A percentile compares a stretch with the other conserved stretches of the same genome.
phyloP scores from a whole-genome alignment of 2,329 filamentous ascomycete genomes.

The Talaromyces pinophilus region DNA sequence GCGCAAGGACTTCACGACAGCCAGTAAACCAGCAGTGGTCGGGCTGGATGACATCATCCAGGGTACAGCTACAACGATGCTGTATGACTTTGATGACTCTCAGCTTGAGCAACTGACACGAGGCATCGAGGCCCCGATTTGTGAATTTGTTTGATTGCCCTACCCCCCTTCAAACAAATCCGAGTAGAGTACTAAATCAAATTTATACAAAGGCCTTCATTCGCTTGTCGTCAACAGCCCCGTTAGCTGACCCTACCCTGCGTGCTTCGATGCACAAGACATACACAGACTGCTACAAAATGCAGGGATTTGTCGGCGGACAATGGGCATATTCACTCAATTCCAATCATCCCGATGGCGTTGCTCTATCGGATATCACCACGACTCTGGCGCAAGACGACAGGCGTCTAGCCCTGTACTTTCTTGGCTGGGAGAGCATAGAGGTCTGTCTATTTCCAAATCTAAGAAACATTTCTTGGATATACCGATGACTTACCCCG shows the following conservation, averaged over 20 bases:
- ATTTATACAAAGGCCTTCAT: slow-evolving; percentile 2
- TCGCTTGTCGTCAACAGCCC: not conserved
- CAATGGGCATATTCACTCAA: slow-evolving; percentile 12
- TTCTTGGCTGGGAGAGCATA: slow-evolving; percentile 12
- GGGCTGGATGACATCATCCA: slow-evolving; percentile 4
- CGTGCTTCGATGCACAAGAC: slow-evolving; percentile 10
- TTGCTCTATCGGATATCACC: not conserved
- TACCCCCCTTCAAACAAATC: not conserved
- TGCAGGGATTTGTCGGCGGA: slow-evolving; percentile 5
- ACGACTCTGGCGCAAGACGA: not conserved
- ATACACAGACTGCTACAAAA: slow-evolving; percentile 15
- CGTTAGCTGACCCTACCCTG: slow-evolving; percentile 4
- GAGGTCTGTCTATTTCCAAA: not conserved
- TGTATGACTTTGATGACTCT: slow-evolving; percentile 12
- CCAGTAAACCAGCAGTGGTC: not conserved
- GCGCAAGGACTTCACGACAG: not conserved
- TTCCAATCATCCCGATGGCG: slow-evolving; percentile 3
- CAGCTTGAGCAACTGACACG: slow-evolving; percentile 4
- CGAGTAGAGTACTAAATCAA: too few species aligned
- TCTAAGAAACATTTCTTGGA: too few species aligned
- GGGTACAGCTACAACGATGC: not conserved
- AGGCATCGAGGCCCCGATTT: slow-evolving; percentile 2
- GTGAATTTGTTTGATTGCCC: slow-evolving; percentile 2
- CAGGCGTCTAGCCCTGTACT: slow-evolving; percentile 8
- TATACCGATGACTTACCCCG: too few species aligned